Base-by-base conservation (phyloP, 129 eudicot species). In the Solidago caesia region DNA sequence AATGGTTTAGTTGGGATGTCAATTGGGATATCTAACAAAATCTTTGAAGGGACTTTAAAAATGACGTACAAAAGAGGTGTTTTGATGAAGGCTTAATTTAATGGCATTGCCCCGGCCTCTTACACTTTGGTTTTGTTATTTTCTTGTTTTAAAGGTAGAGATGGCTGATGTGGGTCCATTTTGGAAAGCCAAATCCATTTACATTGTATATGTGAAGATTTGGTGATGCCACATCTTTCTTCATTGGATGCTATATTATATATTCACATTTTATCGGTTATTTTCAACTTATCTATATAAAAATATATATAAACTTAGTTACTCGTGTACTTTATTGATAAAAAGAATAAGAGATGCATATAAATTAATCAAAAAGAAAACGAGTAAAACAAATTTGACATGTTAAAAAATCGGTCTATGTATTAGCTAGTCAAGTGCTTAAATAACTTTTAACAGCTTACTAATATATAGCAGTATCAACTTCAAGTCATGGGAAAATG, bases 141-240 rank as follows among this genome's bases (percentile, higher is more conserved):
- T 39, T 71, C 75, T 76, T 49, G 67, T 76, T 70, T 64, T 71
- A 60, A 49, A 62, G 74, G 71, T 77, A 67, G 80, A 69, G 77
- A 77, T 45, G 46, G 74, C 44, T 25, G 44, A 26, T 71, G 80
- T 58, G 86, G 91, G 82, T 57, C 82, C 86, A 76, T 27, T 75
- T 75, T 73, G 73, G 83, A 84, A 87, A 87, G 91, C 73, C 81
- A 71, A 72, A 81, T 84, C 86, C 84, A 87, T 81, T 46, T 64
- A 81, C 73, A 33, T 69, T 75, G 77, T 64, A 73, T 73, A 75
- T 70, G 77, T 79, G 75, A 72, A 71, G 82, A 84, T 82, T 81
- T 82, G 59, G 70, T 83, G 84, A 82, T 75, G 84, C 43, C 48
- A 2, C 49, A 27, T 60, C 55, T 49, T 70, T 21, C 52, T 56